Conservation (phyloP, 2,329 filamentous ascomycete species). For the Bipolaris victoriae region DNA sequence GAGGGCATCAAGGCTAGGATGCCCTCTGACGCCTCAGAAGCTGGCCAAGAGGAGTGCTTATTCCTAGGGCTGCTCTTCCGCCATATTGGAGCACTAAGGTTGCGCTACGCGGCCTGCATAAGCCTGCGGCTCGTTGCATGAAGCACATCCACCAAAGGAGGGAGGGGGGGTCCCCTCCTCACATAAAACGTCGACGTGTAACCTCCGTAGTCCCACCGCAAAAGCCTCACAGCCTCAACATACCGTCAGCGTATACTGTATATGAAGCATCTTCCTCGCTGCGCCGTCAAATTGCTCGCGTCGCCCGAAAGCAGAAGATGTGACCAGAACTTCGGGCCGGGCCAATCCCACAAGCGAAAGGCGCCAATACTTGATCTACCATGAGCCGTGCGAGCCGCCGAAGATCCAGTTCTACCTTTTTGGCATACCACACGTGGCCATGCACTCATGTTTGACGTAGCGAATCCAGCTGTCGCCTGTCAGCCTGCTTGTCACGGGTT, state of each 20-base stretch:
- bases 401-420: constrained; percentile 23
- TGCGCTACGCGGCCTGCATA: constrained; percentile 12
- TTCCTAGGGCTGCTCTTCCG: constrained; percentile 18
- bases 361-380: constrained; percentile 20
- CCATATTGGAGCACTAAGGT: constrained; percentile 2
- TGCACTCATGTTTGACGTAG: constrained; percentile 10
- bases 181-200: constrained; percentile 8
- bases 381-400: constrained; percentile 20
- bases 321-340: neutral
- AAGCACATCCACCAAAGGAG: constrained; percentile 7
- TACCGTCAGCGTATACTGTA: no score
- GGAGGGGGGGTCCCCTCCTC: constrained; percentile 5
- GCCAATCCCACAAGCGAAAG: constrained; percentile 2
- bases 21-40: constrained; percentile 16
- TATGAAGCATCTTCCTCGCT: no score
- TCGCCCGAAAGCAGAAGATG: constrained; percentile 10
- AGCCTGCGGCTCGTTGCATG: constrained; percentile 21
- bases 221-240: neutral
- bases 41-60: constrained; percentile 19
- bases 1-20: neutral
- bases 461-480: constrained; percentile 6
- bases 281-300: constrained; percentile 1
- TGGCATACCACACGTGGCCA: constrained; percentile 3
- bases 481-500: constrained; percentile 10
- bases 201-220: neutral